A percentile compares a stretch with the other conserved stretches of the same genome.
These are phyloP conservation scores for Xylaria sp. DNA, from an alignment of 2,329 filamentous ascomycete species.

Conservation along the genomic window DNA sequence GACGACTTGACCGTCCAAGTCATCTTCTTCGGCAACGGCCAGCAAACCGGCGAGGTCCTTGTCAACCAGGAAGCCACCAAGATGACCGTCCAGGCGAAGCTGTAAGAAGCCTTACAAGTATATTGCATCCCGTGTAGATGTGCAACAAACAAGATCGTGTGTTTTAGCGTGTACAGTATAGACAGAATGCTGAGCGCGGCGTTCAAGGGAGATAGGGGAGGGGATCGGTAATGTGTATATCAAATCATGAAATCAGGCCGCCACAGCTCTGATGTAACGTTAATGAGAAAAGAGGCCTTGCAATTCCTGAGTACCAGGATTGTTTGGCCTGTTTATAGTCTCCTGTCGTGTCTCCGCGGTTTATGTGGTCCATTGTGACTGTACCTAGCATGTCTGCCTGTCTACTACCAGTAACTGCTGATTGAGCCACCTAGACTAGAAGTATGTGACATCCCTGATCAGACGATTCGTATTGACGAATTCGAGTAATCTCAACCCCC, in stretches of 20 bases:
- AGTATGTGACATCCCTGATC: no score
- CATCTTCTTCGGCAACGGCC: slow-evolving; percentile 89
- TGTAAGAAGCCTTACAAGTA: slow-evolving; percentile 19
- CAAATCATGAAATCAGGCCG: no score
- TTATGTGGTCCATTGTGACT: neutral
- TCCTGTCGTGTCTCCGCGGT: neutral
- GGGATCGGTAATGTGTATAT: neutral
- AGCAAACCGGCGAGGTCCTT: slow-evolving; percentile 70
- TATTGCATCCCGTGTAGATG: neutral
- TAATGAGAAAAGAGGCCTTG: neutral
- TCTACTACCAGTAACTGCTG: no score
- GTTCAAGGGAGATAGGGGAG: slow-evolving; percentile 5
- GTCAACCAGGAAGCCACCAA: slow-evolving; percentile 85
- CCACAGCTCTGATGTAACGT: no score
- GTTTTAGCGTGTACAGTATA: slow-evolving; percentile 16
- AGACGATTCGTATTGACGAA: no score
- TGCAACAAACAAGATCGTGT: neutral
- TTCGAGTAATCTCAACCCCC: no score
- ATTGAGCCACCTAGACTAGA: no score
- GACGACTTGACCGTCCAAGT: slow-evolving; percentile 97
- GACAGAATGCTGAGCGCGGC: slow-evolving; percentile 16
- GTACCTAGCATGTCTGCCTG: no score
- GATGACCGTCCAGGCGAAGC: slow-evolving; percentile 31
- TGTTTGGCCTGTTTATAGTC: no score
- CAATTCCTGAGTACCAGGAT: neutral